Conservation (phyloP, 768 basidiomycete genomes). For the Udeniomyces megalosporus region DNA sequence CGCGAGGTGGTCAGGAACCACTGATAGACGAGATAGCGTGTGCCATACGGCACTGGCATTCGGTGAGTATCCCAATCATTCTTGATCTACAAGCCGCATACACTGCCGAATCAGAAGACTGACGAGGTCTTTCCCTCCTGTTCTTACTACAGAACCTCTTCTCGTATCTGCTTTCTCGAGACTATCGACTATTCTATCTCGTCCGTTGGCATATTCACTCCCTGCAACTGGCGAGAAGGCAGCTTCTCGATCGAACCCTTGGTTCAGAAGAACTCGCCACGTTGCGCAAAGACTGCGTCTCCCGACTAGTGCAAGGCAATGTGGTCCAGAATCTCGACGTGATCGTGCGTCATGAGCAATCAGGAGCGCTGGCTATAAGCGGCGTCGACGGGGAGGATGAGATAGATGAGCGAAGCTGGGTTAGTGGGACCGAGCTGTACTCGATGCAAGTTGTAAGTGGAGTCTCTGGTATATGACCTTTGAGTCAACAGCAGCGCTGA, state of each 20-base stretch:
- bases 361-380: slow-evolving; percentile 68
- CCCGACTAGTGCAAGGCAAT: slow-evolving; percentile 72
- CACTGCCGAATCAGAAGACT: too few relatives aligned
- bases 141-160: slow-evolving; percentile 25
- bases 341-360: slow-evolving; percentile 86
- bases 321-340: slow-evolving; percentile 82
- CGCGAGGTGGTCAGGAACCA: slow-evolving; percentile 63
- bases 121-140: too few relatives aligned
- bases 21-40: slow-evolving; percentile 96
- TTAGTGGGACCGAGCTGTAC: slow-evolving; percentile 80
- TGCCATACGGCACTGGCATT: slow-evolving; percentile 89
- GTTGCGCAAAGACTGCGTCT: slow-evolving; percentile 72
- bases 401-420: slow-evolving; percentile 63
- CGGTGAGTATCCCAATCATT: too few relatives aligned
- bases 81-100: too few relatives aligned
- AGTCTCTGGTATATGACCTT: background rate
- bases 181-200: slow-evolving; percentile 73
- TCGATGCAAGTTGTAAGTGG: slow-evolving; percentile 49
- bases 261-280: slow-evolving; percentile 70
- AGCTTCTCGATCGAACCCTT: slow-evolving; percentile 71
- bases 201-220: slow-evolving; percentile 81
- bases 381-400: slow-evolving; percentile 69
- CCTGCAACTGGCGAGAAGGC: slow-evolving; percentile 76
- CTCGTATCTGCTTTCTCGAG: slow-evolving; percentile 49
- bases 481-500: background rate